Percentiles rank a stretch among this genome's conserved stretches.
Conservation (phyloP, 164 flowering plant genomes). For the Macadamia tetraphylla region DNA sequence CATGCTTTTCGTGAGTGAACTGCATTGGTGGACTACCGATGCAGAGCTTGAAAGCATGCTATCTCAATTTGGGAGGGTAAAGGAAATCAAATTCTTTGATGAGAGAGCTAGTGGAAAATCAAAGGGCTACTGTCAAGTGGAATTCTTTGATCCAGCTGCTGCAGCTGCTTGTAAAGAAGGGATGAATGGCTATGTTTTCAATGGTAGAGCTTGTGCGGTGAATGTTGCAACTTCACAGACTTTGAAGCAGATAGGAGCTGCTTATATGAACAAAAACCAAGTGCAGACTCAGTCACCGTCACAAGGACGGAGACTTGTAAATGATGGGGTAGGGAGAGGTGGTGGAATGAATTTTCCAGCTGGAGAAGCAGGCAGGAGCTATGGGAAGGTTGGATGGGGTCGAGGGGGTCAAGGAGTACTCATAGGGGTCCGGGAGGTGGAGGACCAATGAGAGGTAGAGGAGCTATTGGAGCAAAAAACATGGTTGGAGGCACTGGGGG, state of each 20-base stretch:
- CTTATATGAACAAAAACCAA: constrained; percentile 43
- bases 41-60: constrained; percentile 59
- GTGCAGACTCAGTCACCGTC: constrained; percentile 42
- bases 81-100: constrained; percentile 67
- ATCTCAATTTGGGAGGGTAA: constrained; percentile 56
- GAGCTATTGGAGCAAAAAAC: constrained; percentile 44
- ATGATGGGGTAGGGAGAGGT: constrained; percentile 52
- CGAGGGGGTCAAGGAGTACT: constrained; percentile 46
- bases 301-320: constrained; percentile 48
- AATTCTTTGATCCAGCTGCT: constrained; percentile 49
- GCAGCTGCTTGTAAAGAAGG: constrained; percentile 70
- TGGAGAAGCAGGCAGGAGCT: constrained; percentile 52
- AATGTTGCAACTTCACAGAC: constrained; percentile 66
- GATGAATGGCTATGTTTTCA: constrained; percentile 57
- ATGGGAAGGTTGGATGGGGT: constrained; percentile 52
- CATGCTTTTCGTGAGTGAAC: constrained; percentile 65
- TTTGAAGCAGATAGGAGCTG: constrained; percentile 58
- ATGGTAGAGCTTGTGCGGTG: constrained; percentile 73
- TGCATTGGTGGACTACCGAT: constrained; percentile 88
- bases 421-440: constrained; percentile 46
- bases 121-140: constrained; percentile 79
- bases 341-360: constrained; percentile 39
- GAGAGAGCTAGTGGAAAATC: constrained; percentile 80
- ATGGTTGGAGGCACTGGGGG: constrained; percentile 35
- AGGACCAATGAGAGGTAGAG: constrained; percentile 55